Conservation (phyloP, 208 protist species). For the Lotmaria passim region DNA sequence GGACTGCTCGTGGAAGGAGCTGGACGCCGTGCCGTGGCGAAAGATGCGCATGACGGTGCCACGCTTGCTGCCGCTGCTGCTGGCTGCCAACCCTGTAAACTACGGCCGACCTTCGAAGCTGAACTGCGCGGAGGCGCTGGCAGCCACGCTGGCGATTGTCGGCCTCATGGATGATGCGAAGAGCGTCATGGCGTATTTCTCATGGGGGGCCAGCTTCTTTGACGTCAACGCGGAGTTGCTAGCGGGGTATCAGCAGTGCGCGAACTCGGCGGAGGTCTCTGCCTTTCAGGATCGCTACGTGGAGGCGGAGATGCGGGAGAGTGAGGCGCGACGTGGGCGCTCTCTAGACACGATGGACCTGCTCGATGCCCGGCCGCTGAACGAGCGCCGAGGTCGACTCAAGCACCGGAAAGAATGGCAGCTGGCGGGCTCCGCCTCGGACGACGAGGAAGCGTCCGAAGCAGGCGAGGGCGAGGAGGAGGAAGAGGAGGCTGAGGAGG, state of each 20-base stretch:
- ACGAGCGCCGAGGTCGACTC: slow-evolving; percentile 54
- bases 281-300: slow-evolving; percentile 77
- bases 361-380: slow-evolving; percentile 53
- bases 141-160: slow-evolving; percentile 95
- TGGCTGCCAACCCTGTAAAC: slow-evolving; percentile 99
- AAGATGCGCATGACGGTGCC: slow-evolving; percentile 93
- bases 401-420: slow-evolving; percentile 43
- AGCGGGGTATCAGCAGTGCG: slow-evolving; percentile 74
- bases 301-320: slow-evolving; percentile 38
- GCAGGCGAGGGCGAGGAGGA: slow-evolving; percentile 21
- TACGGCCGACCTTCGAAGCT: slow-evolving; percentile 98
- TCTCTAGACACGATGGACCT: slow-evolving; percentile 66
- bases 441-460: slow-evolving; percentile 30
- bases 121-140: slow-evolving; percentile 97
- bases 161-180: slow-evolving; percentile 92
- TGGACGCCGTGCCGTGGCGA: slow-evolving; percentile 95
- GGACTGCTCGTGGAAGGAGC: slow-evolving; percentile 98
- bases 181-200: slow-evolving; percentile 95
- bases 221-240: slow-evolving; percentile 95
- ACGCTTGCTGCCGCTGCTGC: slow-evolving; percentile 95
- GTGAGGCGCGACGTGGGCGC: slow-evolving; percentile 49
- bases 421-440: slow-evolving; percentile 17
- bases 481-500: slow-evolving; percentile 13
- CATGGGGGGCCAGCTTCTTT: slow-evolving; percentile 97
- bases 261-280: slow-evolving; percentile 58